These are phyloP conservation scores for Odontarrhena argentea DNA, from an alignment of 345 rosid species.

Conservation along the genomic window DNA sequence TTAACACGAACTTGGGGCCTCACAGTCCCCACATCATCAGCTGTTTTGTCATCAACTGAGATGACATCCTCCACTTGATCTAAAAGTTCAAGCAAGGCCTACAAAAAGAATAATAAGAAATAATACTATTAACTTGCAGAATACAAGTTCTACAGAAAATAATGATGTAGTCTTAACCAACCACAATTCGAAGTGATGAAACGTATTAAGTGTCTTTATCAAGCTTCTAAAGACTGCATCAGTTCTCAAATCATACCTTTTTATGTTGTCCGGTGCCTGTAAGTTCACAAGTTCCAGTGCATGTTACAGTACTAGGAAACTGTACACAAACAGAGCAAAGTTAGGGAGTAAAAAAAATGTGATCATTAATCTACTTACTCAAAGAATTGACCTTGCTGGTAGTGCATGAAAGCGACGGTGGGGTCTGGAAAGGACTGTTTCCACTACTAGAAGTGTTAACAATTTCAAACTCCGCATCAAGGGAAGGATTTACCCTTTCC, in stretches of 20 bases:
- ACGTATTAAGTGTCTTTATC: neutral
- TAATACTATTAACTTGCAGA: neutral
- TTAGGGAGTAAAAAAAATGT: slow-evolving; percentile 19
- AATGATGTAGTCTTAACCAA: slow-evolving; percentile 14
- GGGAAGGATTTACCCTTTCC: slow-evolving; percentile 51
- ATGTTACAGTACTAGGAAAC: slow-evolving; percentile 40
- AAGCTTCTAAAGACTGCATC: slow-evolving; percentile 15
- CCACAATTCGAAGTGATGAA: slow-evolving; percentile 16
- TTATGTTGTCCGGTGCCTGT: slow-evolving; percentile 64
- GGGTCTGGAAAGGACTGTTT: slow-evolving; percentile 90
- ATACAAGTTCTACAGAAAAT: slow-evolving; percentile 22
- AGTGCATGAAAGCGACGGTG: slow-evolving; percentile 72
- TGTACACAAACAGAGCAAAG: slow-evolving; percentile 34
- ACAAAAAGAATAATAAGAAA: slow-evolving; percentile 26
- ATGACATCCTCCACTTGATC: slow-evolving; percentile 96
- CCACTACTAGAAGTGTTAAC: slow-evolving; percentile 44
- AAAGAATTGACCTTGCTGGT: slow-evolving; percentile 58
- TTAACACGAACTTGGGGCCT: slow-evolving; percentile 46
- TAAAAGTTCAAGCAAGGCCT: slow-evolving; percentile 88
- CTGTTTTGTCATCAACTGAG: slow-evolving; percentile 60
- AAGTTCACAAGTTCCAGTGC: slow-evolving; percentile 49
- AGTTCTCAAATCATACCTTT: slow-evolving; percentile 55
- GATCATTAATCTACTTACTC: slow-evolving; percentile 16
- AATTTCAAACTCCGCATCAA: slow-evolving; percentile 36
- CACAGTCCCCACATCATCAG: slow-evolving; percentile 41